Base-by-base conservation (phyloP, 345 rosid species). In the Crucihimalaya himalaica region DNA sequence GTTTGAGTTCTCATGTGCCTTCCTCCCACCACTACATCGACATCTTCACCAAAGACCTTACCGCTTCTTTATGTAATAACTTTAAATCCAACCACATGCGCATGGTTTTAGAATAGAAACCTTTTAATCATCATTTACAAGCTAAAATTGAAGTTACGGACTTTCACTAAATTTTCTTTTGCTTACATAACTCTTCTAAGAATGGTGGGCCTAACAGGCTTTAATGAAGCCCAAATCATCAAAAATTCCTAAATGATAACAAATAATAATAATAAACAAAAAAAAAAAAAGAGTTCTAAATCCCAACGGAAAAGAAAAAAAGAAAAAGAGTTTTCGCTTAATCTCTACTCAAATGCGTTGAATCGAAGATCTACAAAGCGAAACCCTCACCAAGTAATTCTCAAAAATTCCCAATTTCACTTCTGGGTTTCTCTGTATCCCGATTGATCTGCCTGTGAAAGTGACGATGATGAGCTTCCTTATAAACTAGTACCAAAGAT, bases 271-370 rank as follows among this genome's bases (percentile, higher is more conserved):
- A 34, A 34, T 9, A 29, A 16, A 29, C 12, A 35, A 47, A 51
- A 56, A 35, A 35, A 47, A 51, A 56, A 35, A 34, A 29, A 63
- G 78, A 48, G 5, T 4, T 57, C 23, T 20, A 59, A 74, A 67
- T 67, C 58, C 27, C 8, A 60, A 71, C 76, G 62, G 76, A 51
- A 71, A 71, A 10, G 7, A 6, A 9, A 19, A 10, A 3, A 32
- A 60, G 11, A 9, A 14, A 18, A 34, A 34, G 8, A 34, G 1
- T 52, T 45, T 54, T 58, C 32, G 75, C 79, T 76, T 76, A 76
- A 70, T 63, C 66, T 45, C 59, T 42, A 76, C 75, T 76, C 71
- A 62, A 68, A 35, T 62, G 21, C 75, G 66, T 63, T 62, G 66
- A 62, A 62, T 42, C 9, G 70, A 55, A 76, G 79, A 76, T 76